Evolutionary conservation across 2,329 filamentous ascomycete species (phyloP), one percentile per base, ranked within the genome.

Genomic region (Fusarium zealandicum): DNA sequence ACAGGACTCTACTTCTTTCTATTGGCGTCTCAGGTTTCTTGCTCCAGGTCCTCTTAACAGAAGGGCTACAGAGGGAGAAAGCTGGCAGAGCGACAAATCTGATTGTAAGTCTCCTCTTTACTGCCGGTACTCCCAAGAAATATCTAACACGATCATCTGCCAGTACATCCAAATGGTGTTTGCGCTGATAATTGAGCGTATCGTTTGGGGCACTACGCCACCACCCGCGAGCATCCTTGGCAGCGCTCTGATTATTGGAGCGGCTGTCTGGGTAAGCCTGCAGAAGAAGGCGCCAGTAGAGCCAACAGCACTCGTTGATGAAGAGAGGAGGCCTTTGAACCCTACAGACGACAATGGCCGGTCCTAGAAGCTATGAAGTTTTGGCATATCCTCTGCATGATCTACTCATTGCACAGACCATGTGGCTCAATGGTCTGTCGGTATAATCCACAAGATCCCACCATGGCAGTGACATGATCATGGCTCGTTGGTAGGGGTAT

Each of bases 21-120:
- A 77, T 95, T 9, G 89, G 89, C 0, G 67, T 86, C 0, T 89
- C 86, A 28, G 90, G 90, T 0, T 93, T 93, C 65, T 67, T 89
- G n/a, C 84, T 92, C 74, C 90, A 93, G 77, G 89, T 90, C 48
- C 78, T 93, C 6, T 75, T 93, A 1, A 92, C 90, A 0, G 86
- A 87, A 8, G 90, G 89, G 0, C 71, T 95, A 28, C 76, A 89
- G 47, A 83, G 90, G 60, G 88, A 90, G 57, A 90, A 89, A 45
- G 70, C 69, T 4, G 70, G 70, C 1, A 52, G 70, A 28, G 70
- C 70, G 9, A 72, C 70, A 0, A 72, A 72, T 36, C 65, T 72
- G 0, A 72, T 72, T 0, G 69, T 71, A 57, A n/a, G 65, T 60
- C 16, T 18, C 13, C 1, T 3, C 1, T 7, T 0, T 0, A 0